These are phyloP conservation scores for Sedum album DNA, from an alignment of 164 flowering plant genomes.

Conservation along the genomic window DNA sequence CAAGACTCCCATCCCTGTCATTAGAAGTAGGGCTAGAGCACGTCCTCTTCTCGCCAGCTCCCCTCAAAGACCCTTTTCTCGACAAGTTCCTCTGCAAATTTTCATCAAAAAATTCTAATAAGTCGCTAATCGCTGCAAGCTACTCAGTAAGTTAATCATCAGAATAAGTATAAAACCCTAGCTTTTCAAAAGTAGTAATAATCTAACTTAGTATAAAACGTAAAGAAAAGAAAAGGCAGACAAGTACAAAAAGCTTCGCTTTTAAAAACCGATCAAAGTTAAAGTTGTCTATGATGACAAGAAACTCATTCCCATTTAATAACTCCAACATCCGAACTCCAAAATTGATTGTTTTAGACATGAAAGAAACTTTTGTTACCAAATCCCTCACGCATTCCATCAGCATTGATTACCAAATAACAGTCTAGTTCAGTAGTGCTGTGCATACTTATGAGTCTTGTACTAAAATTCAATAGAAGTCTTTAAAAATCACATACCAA, in stretches of 20 bases:
- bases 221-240: background rate
- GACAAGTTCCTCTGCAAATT: slow-evolving; percentile 7
- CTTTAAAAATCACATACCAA: background rate
- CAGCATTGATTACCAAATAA: background rate
- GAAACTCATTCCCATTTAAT: background rate
- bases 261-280: background rate
- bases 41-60: slow-evolving; percentile 1
- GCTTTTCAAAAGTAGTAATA: background rate
- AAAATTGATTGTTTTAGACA: background rate
- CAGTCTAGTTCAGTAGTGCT: no score
- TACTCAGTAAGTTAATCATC: background rate
- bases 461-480: no score
- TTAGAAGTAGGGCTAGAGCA: background rate
- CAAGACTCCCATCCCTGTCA: background rate
- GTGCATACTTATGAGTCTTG: no score
- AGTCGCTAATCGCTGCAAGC: background rate
- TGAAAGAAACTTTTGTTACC: background rate
- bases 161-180: background rate
- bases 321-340: background rate
- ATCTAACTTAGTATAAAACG: background rate
- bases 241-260: background rate
- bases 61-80: background rate
- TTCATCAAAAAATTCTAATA: background rate
- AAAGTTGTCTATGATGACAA: background rate
- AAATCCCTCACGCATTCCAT: background rate